Evolutionary conservation across 2,329 filamentous ascomycete species (phyloP).

Genomic region (Ceratocystis huliohia): DNA sequence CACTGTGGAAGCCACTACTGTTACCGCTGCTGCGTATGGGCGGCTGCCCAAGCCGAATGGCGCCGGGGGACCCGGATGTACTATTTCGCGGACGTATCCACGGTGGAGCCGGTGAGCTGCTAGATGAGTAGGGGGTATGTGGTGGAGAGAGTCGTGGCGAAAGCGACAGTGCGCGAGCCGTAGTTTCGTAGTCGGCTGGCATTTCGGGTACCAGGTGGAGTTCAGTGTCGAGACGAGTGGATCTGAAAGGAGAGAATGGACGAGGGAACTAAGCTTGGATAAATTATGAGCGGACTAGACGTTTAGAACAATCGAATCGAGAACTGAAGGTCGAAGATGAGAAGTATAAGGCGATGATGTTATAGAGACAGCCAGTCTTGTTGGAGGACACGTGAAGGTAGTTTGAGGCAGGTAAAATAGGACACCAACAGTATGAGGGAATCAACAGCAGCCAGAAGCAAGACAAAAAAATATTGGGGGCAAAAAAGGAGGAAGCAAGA

Average conservation of each 20-base stretch:
- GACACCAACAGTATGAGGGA: neutral
- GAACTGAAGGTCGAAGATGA: slow-evolving; percentile 4
- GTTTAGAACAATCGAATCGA: neutral
- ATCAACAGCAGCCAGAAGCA: neutral
- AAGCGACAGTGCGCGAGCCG: slow-evolving; percentile 38
- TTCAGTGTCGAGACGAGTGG: neutral
- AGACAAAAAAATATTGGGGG: neutral
- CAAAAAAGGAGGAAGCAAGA: neutral
- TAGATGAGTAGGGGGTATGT: slow-evolving; percentile 26
- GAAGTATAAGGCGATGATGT: neutral
- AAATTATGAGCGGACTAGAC: neutral
- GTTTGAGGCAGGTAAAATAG: no score
- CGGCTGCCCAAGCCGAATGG: slow-evolving; percentile 24
- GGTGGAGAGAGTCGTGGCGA: slow-evolving; percentile 27
- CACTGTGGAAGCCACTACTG: slow-evolving; percentile 5
- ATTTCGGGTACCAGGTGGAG: slow-evolving; percentile 26
- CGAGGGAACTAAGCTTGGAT: neutral
- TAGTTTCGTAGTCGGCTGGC: slow-evolving; percentile 40
- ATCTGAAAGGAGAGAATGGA: neutral
- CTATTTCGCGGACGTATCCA: slow-evolving; percentile 28
- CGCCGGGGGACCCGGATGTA: slow-evolving; percentile 28
- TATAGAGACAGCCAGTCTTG: neutral
- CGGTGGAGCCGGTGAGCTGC: slow-evolving; percentile 25
- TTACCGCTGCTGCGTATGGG: slow-evolving; percentile 27
- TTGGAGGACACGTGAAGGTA: no score